Conservation (phyloP, 192 early-diverging fungal genomes). For the Gigaspora rosea region DNA sequence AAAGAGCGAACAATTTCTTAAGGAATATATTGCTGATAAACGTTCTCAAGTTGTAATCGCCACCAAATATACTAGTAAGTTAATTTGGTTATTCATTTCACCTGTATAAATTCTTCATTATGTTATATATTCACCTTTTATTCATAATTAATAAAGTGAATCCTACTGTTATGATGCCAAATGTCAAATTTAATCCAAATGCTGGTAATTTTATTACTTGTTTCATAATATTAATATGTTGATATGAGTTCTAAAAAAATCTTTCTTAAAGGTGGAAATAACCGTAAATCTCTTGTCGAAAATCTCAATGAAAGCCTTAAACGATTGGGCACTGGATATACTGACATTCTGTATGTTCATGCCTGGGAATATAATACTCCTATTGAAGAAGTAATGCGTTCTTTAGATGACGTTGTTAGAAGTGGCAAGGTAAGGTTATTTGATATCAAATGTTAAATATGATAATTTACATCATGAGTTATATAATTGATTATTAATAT, state of each 20-base stretch:
- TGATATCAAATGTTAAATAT: not conserved
- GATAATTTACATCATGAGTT: no score
- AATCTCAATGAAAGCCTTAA: slow-evolving; percentile 56
- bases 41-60: slow-evolving; percentile 60
- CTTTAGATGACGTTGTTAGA: slow-evolving; percentile 66
- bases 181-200: not conserved
- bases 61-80: slow-evolving; percentile 53
- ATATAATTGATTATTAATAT: no score
- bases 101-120: not conserved
- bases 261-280: slow-evolving; percentile 40
- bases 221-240: not conserved
- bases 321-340: slow-evolving; percentile 48
- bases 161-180: not conserved
- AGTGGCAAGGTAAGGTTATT: slow-evolving; percentile 64
- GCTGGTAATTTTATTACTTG: not conserved
- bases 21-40: slow-evolving; percentile 54
- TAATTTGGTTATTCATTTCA: not conserved
- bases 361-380: slow-evolving; percentile 55
- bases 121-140: not conserved
- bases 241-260: not conserved
- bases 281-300: slow-evolving; percentile 48
- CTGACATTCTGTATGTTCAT: slow-evolving; percentile 52
- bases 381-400: slow-evolving; percentile 69
- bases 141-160: not conserved
- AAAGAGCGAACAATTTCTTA: slow-evolving; percentile 51